Conservation (phyloP, 805 yeast genomes). For the Yarrowia sp. region DNA sequence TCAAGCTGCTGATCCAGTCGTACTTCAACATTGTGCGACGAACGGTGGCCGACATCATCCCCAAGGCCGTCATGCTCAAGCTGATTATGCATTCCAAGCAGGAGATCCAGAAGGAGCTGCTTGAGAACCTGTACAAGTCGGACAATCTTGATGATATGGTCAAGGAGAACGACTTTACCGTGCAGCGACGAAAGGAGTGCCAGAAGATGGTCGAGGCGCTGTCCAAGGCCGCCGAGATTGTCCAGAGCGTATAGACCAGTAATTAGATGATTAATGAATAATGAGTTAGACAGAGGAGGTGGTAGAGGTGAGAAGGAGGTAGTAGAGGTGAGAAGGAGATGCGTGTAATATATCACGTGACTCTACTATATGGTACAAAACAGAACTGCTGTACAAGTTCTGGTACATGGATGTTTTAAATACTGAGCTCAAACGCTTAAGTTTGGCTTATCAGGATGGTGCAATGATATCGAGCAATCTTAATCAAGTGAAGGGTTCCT, state of each 20-base stretch:
- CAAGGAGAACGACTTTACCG: constrained; percentile 89
- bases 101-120: constrained; percentile 86
- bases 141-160: constrained; percentile 75
- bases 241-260: constrained; percentile 62
- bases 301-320: too few species aligned
- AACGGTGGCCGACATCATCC: constrained; percentile 90
- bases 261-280: constrained; percentile 32
- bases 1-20: constrained; percentile 86
- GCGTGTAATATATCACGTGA: too few species aligned
- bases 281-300: constrained; percentile 8
- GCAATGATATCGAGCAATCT: too few species aligned
- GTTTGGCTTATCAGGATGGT: too few species aligned
- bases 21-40: constrained; percentile 92
- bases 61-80: constrained; percentile 94
- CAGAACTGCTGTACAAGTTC: too few species aligned
- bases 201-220: constrained; percentile 93
- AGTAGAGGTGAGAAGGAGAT: too few species aligned
- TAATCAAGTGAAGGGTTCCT: too few species aligned
- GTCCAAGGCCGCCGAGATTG: constrained; percentile 88
- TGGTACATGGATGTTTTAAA: too few species aligned
- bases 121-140: constrained; percentile 83
- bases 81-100: constrained; percentile 82
- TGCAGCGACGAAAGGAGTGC: constrained; percentile 94
- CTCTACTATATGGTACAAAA: too few species aligned
- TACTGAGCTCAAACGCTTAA: too few species aligned